Percentiles rank a stretch among this genome's conserved stretches.
These are phyloP conservation scores for Ophiostoma montium DNA, from an alignment of 2,329 filamentous ascomycete species.

Conservation along the genomic window DNA sequence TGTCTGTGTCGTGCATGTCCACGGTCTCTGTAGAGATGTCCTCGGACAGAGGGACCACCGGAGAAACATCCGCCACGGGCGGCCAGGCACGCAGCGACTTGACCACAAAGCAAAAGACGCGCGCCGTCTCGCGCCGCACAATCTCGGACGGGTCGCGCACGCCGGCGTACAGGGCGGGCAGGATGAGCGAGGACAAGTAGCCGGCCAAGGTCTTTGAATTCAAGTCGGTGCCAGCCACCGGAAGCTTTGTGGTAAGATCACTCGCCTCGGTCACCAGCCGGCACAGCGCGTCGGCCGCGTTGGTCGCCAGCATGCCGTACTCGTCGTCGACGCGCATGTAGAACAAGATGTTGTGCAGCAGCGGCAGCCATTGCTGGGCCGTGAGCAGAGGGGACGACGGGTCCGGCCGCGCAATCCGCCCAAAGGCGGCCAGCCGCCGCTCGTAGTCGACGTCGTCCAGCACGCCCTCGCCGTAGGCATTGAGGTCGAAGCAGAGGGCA, in stretches of 20 bases:
- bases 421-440: conserved; percentile 63
- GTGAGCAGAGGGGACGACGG: conserved; percentile 38
- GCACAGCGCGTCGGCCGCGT: conserved; percentile 68
- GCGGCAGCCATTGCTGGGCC: conserved; percentile 66
- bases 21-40: conserved; percentile 18
- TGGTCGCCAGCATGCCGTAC: conserved; percentile 64
- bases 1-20: conserved; percentile 5
- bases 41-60: conserved; percentile 40
- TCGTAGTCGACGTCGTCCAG: conserved; percentile 86
- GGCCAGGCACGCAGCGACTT: conserved; percentile 55
- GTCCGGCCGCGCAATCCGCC: conserved; percentile 49
- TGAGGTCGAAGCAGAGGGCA: conserved; percentile 60
- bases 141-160: conserved; percentile 68
- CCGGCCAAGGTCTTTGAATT: conserved; percentile 32
- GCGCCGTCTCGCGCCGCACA: conserved; percentile 68
- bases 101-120: conserved; percentile 66
- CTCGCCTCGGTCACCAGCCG: conserved; percentile 57
- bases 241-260: conserved; percentile 21
- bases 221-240: conserved; percentile 8
- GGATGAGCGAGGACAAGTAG: conserved; percentile 49
- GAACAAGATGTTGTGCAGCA: conserved; percentile 81
- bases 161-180: conserved; percentile 65
- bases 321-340: conserved; percentile 80
- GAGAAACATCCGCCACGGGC: conserved; percentile 58
- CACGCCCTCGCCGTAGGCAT: conserved; percentile 57